Conservation (phyloP, 1,284 basidiomycete genomes). For the Tylopilus sp. region DNA sequence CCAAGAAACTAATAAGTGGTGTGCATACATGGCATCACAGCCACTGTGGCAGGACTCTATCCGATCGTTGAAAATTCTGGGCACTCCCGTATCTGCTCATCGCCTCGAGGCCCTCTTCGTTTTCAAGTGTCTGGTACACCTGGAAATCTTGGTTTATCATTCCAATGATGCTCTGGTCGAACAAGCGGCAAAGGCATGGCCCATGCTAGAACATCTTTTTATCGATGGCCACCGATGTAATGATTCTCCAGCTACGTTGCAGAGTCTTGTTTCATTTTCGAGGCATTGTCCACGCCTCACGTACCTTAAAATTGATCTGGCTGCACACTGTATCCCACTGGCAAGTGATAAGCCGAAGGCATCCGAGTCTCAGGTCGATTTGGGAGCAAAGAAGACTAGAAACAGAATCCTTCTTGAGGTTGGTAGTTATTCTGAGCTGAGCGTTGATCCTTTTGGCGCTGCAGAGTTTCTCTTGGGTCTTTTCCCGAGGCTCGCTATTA, state of each 20-base stretch:
- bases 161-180: background rate
- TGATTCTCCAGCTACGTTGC: background rate
- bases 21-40: background rate
- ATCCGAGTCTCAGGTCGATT: no score
- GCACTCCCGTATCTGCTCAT: background rate
- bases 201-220: background rate
- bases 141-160: background rate
- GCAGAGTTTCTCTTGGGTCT: background rate
- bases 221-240: background rate
- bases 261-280: background rate
- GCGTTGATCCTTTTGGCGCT: background rate
- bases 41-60: background rate
- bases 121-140: background rate
- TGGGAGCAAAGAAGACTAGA: no score
- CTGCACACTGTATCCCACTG: background rate
- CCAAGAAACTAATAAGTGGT: background rate
- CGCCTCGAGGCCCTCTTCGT: background rate
- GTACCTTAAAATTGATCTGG: background rate
- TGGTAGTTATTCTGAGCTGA: no score
- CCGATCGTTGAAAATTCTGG: background rate
- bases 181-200: background rate
- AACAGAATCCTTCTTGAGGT: no score
- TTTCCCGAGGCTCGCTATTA: background rate
- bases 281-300: background rate
- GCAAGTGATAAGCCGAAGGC: no score